A percentile compares a stretch with the other conserved stretches of the same genome.
Evolutionary conservation across 2,329 filamentous ascomycete species (phyloP).

Genomic region (Knoxdaviesia proteae): DNA sequence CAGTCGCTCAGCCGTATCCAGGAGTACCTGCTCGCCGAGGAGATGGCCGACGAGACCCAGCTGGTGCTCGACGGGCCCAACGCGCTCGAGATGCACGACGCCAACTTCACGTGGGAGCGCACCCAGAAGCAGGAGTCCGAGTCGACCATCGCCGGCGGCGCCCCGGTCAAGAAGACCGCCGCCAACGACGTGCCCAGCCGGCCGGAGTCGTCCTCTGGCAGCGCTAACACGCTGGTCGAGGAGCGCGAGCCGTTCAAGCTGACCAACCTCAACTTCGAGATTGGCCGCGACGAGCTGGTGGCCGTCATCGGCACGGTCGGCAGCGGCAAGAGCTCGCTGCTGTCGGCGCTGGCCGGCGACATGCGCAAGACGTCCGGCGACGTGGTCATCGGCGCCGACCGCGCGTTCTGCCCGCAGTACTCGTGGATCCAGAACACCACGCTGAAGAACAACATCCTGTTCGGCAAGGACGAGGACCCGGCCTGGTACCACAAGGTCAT

Average conservation of each 20-base stretch:
- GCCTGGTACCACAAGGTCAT: constrained; percentile 73
- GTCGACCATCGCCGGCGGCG: constrained; percentile 16
- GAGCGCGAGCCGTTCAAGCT: constrained; percentile 52
- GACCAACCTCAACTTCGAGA: constrained; percentile 42
- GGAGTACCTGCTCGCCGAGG: constrained; percentile 72
- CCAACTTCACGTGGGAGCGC: constrained; percentile 75
- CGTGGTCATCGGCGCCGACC: constrained; percentile 53
- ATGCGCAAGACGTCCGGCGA: constrained; percentile 70
- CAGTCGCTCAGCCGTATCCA: constrained; percentile 70
- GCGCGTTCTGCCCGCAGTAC: constrained; percentile 89
- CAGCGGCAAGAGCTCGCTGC: constrained; percentile 73
- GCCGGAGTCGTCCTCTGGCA: constrained; percentile 19
- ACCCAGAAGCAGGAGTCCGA: constrained; percentile 33
- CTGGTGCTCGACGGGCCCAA: constrained; percentile 35
- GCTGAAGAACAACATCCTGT: constrained; percentile 73
- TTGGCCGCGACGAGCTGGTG: constrained; percentile 56
- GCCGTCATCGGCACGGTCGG: constrained; percentile 81
- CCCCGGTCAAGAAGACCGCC: constrained; percentile 18
- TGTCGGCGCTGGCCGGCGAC: constrained; percentile 77
- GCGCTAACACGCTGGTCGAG: constrained; percentile 33
- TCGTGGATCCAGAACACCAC: constrained; percentile 94
- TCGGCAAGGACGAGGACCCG: constrained; percentile 58
- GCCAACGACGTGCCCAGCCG: constrained; percentile 9
- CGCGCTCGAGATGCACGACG: constrained; percentile 50
- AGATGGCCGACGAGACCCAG: constrained; percentile 51